Evolutionary conservation across 148 eudicot species (phyloP), one percentile per base, ranked within the genome.

Genomic region (Silene uniflora): DNA sequence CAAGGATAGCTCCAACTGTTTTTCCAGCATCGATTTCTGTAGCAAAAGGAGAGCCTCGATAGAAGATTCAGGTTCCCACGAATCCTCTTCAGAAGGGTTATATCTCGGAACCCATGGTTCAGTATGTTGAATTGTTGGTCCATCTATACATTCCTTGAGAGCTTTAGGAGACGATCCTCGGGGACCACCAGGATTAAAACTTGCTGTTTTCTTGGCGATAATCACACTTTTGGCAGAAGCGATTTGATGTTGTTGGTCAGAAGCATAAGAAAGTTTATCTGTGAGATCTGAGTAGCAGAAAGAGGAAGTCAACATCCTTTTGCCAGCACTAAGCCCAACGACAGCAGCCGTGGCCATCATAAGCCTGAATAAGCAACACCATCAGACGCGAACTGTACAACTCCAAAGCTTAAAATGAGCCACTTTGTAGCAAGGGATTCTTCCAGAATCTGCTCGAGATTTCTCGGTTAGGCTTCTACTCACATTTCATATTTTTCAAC

Each of bases 311-410:
- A 91, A 76, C 67, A 91, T 87, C 83, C 96, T 88, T 81, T 90
- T 85, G 63, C 96, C 98, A 65, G 96, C 73, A 73, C 85, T 89
- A 72, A 91, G 88, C 73, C 98, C 98, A 69, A 94, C 80, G 76
- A 93, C 90, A 76, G 96, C 97, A 80, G 97, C 87, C 17, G 92
- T 80, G 76, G 87, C 88, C 96, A 95, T 92, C 85, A 77, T 89
- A 77, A 78, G 85, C 88, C 82, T 75, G 76, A 75, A 72, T 72
- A 77, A 74, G 75, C 81, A 82, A 72, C 81, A 86, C 74, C 86
- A 82, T 88, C 84, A 87, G 83, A 78, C 64, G 75, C 52, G 69
- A 49, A 55, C 66, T 79, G 66, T 74, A 80, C 59, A 60, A 63
- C 69, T 70, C 81, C 81, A 55, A 65, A 58, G 73, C 74, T 27